phyloP scores from a whole-genome alignment of 1,139 yeast genomes.

The Suhomyces kunorum region DNA sequence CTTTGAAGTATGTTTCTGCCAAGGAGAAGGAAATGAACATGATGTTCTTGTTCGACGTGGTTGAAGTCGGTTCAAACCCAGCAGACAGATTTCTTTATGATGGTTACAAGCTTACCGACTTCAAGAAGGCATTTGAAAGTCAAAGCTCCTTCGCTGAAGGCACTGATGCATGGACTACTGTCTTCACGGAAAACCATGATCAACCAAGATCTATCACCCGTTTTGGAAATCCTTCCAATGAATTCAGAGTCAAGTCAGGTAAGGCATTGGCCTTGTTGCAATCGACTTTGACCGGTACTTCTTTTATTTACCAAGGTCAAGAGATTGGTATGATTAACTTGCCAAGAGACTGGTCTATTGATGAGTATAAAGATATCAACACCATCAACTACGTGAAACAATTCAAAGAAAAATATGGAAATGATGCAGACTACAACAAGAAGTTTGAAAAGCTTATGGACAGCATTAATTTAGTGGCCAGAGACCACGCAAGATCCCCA shows the following conservation, averaged over 20 bases:
- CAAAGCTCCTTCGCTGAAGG: slow-evolving; percentile 23
- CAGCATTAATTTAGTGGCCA: slow-evolving; percentile 22
- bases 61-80: slow-evolving; percentile 21
- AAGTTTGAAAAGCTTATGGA: slow-evolving; percentile 18
- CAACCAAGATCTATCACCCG: slow-evolving; percentile 27
- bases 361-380: slow-evolving; percentile 25
- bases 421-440: slow-evolving; percentile 16
- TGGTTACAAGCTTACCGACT: slow-evolving; percentile 21
- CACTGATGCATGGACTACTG: slow-evolving; percentile 29
- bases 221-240: slow-evolving; percentile 22
- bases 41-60: slow-evolving; percentile 28
- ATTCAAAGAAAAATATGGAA: slow-evolving; percentile 16
- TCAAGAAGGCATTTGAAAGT: slow-evolving; percentile 21
- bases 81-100: slow-evolving; percentile 22
- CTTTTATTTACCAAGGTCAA: slow-evolving; percentile 29
- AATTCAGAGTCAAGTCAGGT: slow-evolving; percentile 22
- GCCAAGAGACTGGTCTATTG: slow-evolving; percentile 22
- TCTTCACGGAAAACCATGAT: slow-evolving; percentile 28
- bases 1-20: slow-evolving; percentile 26
- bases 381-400: slow-evolving; percentile 23
- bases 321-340: slow-evolving; percentile 28
- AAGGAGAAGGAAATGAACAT: slow-evolving; percentile 28
- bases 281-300: slow-evolving; percentile 24
- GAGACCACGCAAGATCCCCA: slow-evolving; percentile 28
- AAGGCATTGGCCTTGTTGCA: slow-evolving; percentile 25